Percentiles rank a stretch among this genome's conserved stretches.
These are phyloP conservation scores for Fusarium albosuccineum DNA, from an alignment of 2,329 filamentous ascomycete genomes.

Conservation along the genomic window DNA sequence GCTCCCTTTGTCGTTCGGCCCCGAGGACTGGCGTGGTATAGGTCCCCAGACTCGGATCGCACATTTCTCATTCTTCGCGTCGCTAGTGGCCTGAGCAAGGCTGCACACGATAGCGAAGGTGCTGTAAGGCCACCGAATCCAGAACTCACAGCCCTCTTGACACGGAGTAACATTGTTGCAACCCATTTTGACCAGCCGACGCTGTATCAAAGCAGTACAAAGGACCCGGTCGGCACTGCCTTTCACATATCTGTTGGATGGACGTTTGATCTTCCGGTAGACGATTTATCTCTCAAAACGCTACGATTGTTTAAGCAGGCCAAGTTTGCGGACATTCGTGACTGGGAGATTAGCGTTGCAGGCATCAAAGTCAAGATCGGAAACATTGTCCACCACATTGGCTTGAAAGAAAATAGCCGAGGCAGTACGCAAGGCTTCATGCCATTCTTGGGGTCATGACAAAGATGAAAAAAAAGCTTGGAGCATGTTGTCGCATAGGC, in stretches of 20 bases:
- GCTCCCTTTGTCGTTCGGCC: slow-evolving; percentile 56
- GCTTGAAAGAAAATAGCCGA: slow-evolving; percentile 46
- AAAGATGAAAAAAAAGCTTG: neutral
- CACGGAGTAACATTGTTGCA: slow-evolving; percentile 78
- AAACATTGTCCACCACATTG: slow-evolving; percentile 71
- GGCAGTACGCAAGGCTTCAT: neutral
- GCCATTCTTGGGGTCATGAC: slow-evolving; percentile 33
- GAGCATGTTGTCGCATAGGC: neutral
- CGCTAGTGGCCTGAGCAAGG: slow-evolving; percentile 32
- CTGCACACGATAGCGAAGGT: slow-evolving; percentile 10
- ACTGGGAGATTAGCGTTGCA: slow-evolving; percentile 66
- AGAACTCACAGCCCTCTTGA: slow-evolving; percentile 73
- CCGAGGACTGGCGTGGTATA: slow-evolving; percentile 61
- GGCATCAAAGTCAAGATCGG: slow-evolving; percentile 82
- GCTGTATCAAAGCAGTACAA: slow-evolving; percentile 69
- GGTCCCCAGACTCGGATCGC: slow-evolving; percentile 71
- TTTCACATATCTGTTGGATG: slow-evolving; percentile 95
- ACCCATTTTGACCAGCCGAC: slow-evolving; percentile 76
- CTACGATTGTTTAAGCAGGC: slow-evolving; percentile 42
- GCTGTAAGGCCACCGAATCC: slow-evolving; percentile 57
- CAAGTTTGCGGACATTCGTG: slow-evolving; percentile 49
- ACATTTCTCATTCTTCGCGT: slow-evolving; percentile 88
- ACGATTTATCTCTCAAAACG: slow-evolving; percentile 51
- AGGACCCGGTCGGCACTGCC: slow-evolving; percentile 52
- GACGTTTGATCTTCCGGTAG: slow-evolving; percentile 71